Conservation (phyloP, 2,329 filamentous ascomycete genomes). For the Scolecobasidium constrictum region DNA sequence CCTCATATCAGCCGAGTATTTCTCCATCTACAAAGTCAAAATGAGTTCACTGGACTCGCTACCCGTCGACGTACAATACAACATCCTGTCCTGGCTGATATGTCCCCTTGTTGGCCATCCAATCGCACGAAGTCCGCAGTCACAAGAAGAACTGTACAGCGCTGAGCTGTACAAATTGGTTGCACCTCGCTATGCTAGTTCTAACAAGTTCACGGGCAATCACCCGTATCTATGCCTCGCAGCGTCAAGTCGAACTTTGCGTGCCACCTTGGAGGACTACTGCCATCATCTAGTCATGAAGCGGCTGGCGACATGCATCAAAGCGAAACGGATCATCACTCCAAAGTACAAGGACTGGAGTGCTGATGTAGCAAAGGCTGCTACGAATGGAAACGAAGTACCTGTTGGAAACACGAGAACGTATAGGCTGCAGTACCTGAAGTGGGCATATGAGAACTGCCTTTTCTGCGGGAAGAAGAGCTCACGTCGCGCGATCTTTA, state of each 20-base stretch:
- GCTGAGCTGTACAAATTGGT: background rate
- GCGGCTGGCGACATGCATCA: background rate
- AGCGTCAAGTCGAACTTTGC: constrained; percentile 1
- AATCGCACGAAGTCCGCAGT: background rate
- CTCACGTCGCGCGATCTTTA: constrained; percentile 4
- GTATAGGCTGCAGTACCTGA: background rate
- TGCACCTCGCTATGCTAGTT: background rate
- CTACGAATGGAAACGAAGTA: background rate
- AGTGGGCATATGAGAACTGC: constrained; percentile 1
- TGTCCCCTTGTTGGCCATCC: constrained; percentile 1
- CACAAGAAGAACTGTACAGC: background rate
- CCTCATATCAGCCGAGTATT: too few relatives aligned
- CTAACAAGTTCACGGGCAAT: background rate
- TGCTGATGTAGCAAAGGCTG: background rate
- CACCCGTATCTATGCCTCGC: constrained; percentile 5
- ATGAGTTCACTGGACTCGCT: constrained; percentile 1
- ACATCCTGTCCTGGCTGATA: constrained; percentile 4
- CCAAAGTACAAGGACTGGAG: background rate
- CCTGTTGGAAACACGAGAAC: background rate
- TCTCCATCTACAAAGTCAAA: too few relatives aligned
- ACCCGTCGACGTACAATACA: background rate
- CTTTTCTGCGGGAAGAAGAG: constrained; percentile 2
- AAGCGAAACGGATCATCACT: background rate
- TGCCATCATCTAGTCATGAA: constrained; percentile 6
- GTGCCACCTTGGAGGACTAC: background rate